These are phyloP conservation scores for Rhynchospora pubera DNA, from an alignment of 176 grass and related monocot genomes.

Conservation along the genomic window DNA sequence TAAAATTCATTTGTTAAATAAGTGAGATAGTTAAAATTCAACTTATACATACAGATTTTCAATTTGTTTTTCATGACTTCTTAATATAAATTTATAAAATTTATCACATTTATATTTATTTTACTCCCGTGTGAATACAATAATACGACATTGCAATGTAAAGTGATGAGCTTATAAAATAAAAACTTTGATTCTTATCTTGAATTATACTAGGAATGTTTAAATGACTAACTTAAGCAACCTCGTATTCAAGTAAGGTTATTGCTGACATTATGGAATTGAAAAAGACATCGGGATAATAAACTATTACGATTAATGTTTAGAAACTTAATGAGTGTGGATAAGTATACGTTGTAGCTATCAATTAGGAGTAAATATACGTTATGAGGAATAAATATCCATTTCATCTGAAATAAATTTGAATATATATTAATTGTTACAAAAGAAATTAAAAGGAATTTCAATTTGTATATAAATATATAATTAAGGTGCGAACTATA, in stretches of 20 bases:
- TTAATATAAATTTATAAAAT: neutral
- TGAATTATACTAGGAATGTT: neutral
- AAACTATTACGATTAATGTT: neutral
- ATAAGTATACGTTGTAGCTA: neutral
- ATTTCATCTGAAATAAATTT: neutral
- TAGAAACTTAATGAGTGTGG: neutral
- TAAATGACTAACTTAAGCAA: neutral
- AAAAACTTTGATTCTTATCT: neutral
- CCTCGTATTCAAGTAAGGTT: constrained; percentile 2
- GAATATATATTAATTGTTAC: neutral
- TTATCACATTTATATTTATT: neutral
- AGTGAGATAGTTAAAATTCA: neutral
- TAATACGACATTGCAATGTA: neutral
- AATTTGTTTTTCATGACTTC: neutral
- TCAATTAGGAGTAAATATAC: neutral
- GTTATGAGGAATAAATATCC: neutral
- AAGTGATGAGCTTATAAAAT: neutral
- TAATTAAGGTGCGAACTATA: no score
- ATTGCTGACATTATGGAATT: neutral
- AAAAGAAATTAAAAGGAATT: no score
- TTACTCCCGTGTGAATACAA: neutral
- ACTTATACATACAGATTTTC: neutral
- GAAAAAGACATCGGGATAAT: neutral
- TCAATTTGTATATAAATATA: no score
- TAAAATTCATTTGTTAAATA: neutral